Evolutionary conservation across 306 rosid genomes (phyloP), one percentile per base, ranked within the genome.

Genomic region (Begonia fuchsioides): DNA sequence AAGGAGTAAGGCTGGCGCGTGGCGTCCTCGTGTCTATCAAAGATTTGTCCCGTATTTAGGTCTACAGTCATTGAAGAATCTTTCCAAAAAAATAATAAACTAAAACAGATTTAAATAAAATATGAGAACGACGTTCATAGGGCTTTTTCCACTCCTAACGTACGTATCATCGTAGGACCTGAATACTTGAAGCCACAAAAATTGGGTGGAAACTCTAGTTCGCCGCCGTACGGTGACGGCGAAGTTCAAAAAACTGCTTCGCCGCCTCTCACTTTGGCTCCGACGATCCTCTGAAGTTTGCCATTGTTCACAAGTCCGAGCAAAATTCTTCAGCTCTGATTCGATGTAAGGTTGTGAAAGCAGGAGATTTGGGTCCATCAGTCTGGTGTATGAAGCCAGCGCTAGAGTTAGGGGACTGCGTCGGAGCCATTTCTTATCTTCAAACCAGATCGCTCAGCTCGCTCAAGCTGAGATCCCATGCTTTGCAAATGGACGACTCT

Each of bases 11-110:
- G 0, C 1, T 62, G 72, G 86, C 83, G 94, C 81, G 96, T 87
- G 96, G 76, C 73, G 1, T 1, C 52, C 92, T 70, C 76, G 75
- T 79, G 92, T 66, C 56, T 39, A 17, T 47, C 12, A 9, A 16
- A 12, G 18, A 20, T 16, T 16, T 9, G 35, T 15, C 11, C 17
- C 2, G 47, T 5, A 38, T 13, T 59, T 48, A 63, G 3, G 45
- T 11, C 45, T n/a, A 26, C 35, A 26, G 35, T n/a, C 14, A 10
- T 13, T 41, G 45, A 10, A 41, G 45, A 41, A 41, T 41, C 45
- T 41, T n/a, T 26, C 7, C 35, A 8, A 26, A 26, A 26, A 26
- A 2, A 26, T 26, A 4, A 26, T 5, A 26, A 26, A 26, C 7
- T 26, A 6, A 26, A 26, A 26, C 5, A 26, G 5, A 26, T 26